phyloP scores from a whole-genome alignment of 345 rosid genomes.

The Aquilaria yunnanensis region DNA sequence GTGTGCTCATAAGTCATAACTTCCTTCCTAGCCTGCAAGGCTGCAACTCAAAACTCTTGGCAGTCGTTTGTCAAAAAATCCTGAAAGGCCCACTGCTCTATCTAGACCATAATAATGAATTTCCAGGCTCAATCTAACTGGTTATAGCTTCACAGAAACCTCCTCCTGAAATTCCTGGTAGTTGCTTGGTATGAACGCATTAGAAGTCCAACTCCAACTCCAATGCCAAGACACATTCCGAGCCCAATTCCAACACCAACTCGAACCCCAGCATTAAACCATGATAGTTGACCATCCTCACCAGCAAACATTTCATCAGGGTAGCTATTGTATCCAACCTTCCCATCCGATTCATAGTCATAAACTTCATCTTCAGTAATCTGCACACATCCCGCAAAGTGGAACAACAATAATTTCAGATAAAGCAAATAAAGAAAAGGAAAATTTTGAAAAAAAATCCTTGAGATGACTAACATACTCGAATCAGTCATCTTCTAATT shows the following conservation, averaged over 20 bases:
- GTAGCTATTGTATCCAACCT: slow-evolving; percentile 36
- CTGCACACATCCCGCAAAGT: slow-evolving; percentile 24
- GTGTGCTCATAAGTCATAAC: background rate
- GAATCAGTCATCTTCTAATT: no score
- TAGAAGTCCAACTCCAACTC: slow-evolving; percentile 82
- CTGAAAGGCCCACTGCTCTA: slow-evolving; percentile 13
- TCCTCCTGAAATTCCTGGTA: slow-evolving; percentile 75
- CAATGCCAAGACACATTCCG: slow-evolving; percentile 79
- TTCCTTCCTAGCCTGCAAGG: background rate
- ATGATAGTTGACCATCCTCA: slow-evolving; percentile 75
- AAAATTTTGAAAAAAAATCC: no score
- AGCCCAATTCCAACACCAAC: slow-evolving; percentile 90
- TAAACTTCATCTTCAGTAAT: slow-evolving; percentile 37
- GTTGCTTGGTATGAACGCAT: slow-evolving; percentile 88
- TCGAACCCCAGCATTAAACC: slow-evolving; percentile 88
- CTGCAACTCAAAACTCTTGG: slow-evolving; percentile 17
- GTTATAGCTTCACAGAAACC: slow-evolving; percentile 44
- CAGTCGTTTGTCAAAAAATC: slow-evolving; percentile 11
- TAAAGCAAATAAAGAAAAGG: no score
- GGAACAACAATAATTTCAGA: background rate
- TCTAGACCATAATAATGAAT: slow-evolving; percentile 1
- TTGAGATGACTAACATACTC: no score
- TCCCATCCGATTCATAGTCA: slow-evolving; percentile 45
- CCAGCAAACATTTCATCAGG: slow-evolving; percentile 52
- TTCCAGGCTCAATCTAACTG: background rate